Percentiles rank a stretch among this genome's conserved stretches.
Conservation (phyloP, 768 basidiomycete genomes). For the Amanita pallidorosea region DNA sequence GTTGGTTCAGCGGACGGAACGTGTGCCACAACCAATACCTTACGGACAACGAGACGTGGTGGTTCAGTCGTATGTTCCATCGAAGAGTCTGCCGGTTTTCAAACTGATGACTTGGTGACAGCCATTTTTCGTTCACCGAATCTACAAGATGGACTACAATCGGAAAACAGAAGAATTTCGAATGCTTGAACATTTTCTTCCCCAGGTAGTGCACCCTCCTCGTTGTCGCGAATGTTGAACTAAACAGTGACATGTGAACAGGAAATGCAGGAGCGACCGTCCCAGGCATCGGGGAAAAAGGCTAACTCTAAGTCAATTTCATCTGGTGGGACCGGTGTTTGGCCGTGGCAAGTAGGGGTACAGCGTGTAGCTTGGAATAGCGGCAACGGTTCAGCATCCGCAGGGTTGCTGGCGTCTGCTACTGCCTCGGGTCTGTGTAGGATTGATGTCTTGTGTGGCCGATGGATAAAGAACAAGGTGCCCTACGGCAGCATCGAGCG, state of each 20-base stretch:
- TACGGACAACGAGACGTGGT: conserved; percentile 58
- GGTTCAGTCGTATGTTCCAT: conserved; percentile 51
- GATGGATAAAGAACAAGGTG: conserved; percentile 55
- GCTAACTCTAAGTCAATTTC: conserved; percentile 18
- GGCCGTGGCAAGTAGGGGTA: conserved; percentile 71
- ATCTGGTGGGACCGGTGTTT: conserved; percentile 48
- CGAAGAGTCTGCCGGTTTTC: not conserved
- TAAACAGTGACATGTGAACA: conserved; percentile 12
- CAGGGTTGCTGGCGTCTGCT: conserved; percentile 60
- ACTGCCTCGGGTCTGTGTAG: conserved; percentile 81
- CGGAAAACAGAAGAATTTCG: conserved; percentile 64
- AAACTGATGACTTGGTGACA: conserved; percentile 15
- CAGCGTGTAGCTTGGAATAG: conserved; percentile 78
- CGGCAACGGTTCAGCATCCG: conserved; percentile 51
- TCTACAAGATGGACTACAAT: conserved; percentile 85
- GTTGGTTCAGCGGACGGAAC: conserved; percentile 79
- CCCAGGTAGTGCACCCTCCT: conserved; percentile 36
- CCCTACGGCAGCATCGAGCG: conserved; percentile 56
- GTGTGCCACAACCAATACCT: conserved; percentile 61
- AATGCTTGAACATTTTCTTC: conserved; percentile 82
- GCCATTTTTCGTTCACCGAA: conserved; percentile 70
- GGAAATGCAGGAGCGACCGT: conserved; percentile 40
- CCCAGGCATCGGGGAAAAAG: conserved; percentile 26
- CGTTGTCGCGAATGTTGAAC: not conserved
- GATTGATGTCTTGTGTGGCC: conserved; percentile 72